Evolutionary conservation across 371 early-diverging fungal genomes (phyloP).

Genomic region (Conidiobolus incongruus): DNA sequence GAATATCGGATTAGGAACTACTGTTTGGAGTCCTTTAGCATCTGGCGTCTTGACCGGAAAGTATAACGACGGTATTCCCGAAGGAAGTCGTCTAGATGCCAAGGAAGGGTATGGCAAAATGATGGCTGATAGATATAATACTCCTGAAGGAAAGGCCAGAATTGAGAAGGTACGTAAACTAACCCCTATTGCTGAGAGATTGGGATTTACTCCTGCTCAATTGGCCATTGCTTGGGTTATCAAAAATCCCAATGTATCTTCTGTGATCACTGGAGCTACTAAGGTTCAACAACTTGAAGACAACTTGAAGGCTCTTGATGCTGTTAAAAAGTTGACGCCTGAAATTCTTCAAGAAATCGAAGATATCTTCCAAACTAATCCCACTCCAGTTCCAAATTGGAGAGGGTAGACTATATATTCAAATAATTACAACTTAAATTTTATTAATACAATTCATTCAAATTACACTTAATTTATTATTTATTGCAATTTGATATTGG

Average conservation of each 20-base stretch:
- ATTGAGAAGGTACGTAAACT: conserved; percentile 8
- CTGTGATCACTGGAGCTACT: conserved; percentile 8
- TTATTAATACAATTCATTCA: too few species aligned
- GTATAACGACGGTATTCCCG: conserved; percentile 47
- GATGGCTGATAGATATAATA: conserved; percentile 18
- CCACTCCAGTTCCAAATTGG: too few species aligned
- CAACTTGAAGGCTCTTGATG: too few species aligned
- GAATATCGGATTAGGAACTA: conserved; percentile 33
- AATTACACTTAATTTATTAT: too few species aligned
- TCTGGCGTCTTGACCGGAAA: conserved; percentile 53
- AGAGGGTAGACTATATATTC: too few species aligned
- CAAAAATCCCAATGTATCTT: conserved; percentile 21
- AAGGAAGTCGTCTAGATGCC: conserved; percentile 39
- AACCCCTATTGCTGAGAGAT: conserved; percentile 31
- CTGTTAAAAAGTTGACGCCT: too few species aligned
- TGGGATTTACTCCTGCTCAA: conserved; percentile 49
- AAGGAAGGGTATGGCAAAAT: conserved; percentile 31
- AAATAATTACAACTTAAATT: too few species aligned
- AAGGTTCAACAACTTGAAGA: too few species aligned
- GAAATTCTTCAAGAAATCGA: too few species aligned
- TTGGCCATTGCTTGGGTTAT: conserved; percentile 64
- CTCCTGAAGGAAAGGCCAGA: too few species aligned
- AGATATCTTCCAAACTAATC: too few species aligned
- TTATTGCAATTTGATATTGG: too few species aligned
- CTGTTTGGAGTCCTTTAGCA: conserved; percentile 54